These are phyloP conservation scores for Trametes villosa DNA, from an alignment of 768 basidiomycete genomes.

Conservation along the genomic window DNA sequence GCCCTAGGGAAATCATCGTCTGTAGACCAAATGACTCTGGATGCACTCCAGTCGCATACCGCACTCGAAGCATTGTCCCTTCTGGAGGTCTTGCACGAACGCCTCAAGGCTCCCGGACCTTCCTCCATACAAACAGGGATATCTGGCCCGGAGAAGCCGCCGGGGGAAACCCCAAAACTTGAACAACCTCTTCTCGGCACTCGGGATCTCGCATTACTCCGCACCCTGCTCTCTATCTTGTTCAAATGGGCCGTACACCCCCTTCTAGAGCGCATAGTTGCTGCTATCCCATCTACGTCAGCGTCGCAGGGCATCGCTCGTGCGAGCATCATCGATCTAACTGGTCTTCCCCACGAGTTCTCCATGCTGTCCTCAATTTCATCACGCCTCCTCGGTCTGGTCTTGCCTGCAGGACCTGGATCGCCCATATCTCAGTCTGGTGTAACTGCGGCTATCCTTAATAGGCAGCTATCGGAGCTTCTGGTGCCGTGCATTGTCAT, in stretches of 20 bases:
- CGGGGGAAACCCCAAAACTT: neutral
- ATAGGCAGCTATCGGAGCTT: conserved; percentile 61
- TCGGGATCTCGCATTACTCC: conserved; percentile 64
- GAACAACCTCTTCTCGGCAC: conserved; percentile 55
- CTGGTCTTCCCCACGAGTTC: conserved; percentile 48
- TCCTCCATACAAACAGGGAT: no score
- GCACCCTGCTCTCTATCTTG: conserved; percentile 65
- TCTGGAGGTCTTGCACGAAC: conserved; percentile 50
- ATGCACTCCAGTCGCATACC: conserved; percentile 54
- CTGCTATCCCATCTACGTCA: conserved; percentile 28
- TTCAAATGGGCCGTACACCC: conserved; percentile 76
- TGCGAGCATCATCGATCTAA: conserved; percentile 51
- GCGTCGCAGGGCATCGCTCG: conserved; percentile 44
- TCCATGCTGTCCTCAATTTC: conserved; percentile 47
- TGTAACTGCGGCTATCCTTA: conserved; percentile 60
- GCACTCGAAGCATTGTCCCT: conserved; percentile 58
- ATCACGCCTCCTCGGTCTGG: conserved; percentile 47
- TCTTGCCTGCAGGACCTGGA: conserved; percentile 59
- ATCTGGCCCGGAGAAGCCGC: neutral
- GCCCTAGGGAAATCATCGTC: neutral
- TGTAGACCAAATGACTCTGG: conserved; percentile 30
- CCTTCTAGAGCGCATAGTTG: conserved; percentile 47
- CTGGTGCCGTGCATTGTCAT: conserved; percentile 63
- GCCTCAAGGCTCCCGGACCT: conserved; percentile 37
- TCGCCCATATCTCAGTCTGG: conserved; percentile 57